phyloP scores from a whole-genome alignment of 306 rosid genomes.

The Benincasa hispida region DNA sequence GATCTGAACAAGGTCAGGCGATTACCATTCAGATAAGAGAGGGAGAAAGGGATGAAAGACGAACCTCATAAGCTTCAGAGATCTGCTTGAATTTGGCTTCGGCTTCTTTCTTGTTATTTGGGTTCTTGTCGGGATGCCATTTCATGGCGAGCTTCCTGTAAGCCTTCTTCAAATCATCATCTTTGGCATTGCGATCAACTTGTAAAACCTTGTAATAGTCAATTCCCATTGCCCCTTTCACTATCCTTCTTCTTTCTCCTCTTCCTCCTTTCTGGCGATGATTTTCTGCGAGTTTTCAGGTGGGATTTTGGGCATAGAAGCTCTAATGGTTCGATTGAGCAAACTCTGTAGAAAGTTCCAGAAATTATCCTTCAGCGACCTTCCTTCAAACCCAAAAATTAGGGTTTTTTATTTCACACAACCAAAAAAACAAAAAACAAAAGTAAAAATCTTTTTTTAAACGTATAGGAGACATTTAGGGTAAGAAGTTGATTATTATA shows the following conservation, averaged over 20 bases:
- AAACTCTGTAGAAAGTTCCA: not conserved
- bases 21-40: not conserved
- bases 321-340: not conserved
- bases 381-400: not conserved
- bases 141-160: slow-evolving; percentile 66
- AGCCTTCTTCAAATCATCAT: slow-evolving; percentile 60
- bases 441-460: no score
- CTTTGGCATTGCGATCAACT: slow-evolving; percentile 49
- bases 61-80: slow-evolving; percentile 47
- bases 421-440: no score
- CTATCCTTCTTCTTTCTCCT: not conserved
- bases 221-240: slow-evolving; percentile 28
- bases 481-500: no score
- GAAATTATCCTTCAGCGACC: not conserved
- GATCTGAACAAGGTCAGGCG: not conserved
- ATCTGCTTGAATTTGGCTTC: slow-evolving; percentile 62
- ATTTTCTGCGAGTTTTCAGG: not conserved
- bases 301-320: not conserved
- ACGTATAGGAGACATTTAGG: no score
- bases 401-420: not conserved
- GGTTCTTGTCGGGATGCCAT: slow-evolving; percentile 77
- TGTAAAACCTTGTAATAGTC: slow-evolving; percentile 59
- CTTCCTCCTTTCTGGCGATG: not conserved
- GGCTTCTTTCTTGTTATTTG: slow-evolving; percentile 49
- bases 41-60: not conserved